Evolutionary conservation across 345 rosid genomes (phyloP), one percentile per base, ranked within the genome.

Genomic region (Linum usitatissimum): DNA sequence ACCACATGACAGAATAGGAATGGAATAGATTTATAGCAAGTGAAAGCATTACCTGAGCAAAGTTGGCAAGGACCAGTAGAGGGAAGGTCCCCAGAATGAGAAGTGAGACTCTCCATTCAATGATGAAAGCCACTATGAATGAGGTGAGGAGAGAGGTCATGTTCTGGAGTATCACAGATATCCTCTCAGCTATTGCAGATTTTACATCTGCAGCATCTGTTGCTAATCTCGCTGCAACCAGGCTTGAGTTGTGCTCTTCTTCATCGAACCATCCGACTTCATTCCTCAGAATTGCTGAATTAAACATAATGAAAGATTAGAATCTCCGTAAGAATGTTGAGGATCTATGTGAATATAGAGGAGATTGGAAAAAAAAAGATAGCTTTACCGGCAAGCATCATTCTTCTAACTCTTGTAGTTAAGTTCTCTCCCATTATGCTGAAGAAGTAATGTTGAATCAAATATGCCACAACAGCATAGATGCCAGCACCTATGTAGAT

Each of bases 231-330:
- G 97, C 96, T 18, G 97, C 89, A 57, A 93, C 77, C 2, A 90
- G 79, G 82, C 97, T 87, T 8, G 99, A 93, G 80, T 93, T 93
- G 74, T 93, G 97, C 76, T 90, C 99, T 70, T 93, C 99, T 57
- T 93, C 97, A 19, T 93, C 99, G 21, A 82, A 93, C 99, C 99
- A 93, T 76, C 99, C 99, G 21, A 93, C 97, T 76, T 93, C 99
- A 55, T 93, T 93, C 85, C 92, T 83, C 72, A 93, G 66, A 59
- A 93, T 93, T 58, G 96, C 99, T 93, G 76, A 49, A 68, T 53
- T 45, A 63, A 10, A 36, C 63, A 69, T 57, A 68, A 5, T 53
- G 53, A 65, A 10, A 36, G 60, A 68, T 54, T 66, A 17, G 18
- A 10, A 36, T 5, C 7, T 7, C 13, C 4, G 1, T 40, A 31